These are phyloP conservation scores for Ciborinia camelliae DNA, from an alignment of 2,329 filamentous ascomycete genomes.

Conservation along the genomic window DNA sequence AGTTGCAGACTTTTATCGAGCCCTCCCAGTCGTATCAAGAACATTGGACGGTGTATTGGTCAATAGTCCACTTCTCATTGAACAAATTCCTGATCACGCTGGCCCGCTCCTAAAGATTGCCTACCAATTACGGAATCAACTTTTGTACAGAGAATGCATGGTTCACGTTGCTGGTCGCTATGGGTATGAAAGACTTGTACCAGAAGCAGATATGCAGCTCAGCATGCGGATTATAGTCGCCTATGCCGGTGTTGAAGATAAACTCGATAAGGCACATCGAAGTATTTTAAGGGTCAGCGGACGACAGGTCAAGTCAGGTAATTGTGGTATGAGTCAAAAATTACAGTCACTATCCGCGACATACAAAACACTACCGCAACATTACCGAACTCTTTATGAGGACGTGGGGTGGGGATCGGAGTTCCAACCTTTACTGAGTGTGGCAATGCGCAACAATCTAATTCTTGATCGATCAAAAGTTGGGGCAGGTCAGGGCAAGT, in stretches of 20 bases:
- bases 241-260: not conserved
- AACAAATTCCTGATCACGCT: not conserved
- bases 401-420: too few relatives aligned
- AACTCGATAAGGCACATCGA: not conserved
- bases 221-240: not conserved
- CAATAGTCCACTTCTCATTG: not conserved
- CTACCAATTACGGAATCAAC: not conserved
- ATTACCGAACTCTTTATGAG: not conserved
- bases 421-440: not conserved
- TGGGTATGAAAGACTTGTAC: not conserved
- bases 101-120: not conserved
- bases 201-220: not conserved
- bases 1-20: not conserved
- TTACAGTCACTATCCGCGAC: too few relatives aligned
- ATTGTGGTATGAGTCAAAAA: too few relatives aligned
- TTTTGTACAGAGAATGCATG: not conserved
- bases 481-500: not conserved
- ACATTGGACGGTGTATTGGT: not conserved
- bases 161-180: not conserved
- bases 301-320: too few relatives aligned
- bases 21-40: not conserved
- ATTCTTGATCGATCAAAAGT: not conserved
- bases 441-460: not conserved
- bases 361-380: fast-evolving
- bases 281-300: too few relatives aligned